Base-by-base conservation (phyloP, 179 eudicot species). In the Beta macrorhiza region DNA sequence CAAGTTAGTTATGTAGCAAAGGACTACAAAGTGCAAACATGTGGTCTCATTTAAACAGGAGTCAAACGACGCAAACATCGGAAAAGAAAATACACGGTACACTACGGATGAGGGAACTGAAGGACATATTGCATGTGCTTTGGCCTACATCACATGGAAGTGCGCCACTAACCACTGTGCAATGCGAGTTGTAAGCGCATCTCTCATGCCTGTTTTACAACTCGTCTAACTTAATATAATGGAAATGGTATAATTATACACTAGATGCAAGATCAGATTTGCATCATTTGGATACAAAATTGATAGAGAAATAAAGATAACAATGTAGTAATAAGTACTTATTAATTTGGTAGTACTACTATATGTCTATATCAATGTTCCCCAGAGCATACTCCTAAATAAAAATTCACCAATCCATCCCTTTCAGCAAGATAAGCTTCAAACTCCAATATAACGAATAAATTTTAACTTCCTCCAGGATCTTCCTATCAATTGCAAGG, bases 91-190 rank as follows among this genome's bases (percentile, higher is more conserved):
- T 25, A 25, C 25, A 29, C 59, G 19, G 53, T 58, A 57, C 29
- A 57, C 5, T 25, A 13, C 63, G 56, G 32, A 5, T 7, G 20
- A 44, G 15, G 15, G 55, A 49, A 47, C 61, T 25, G 15, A 67
- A 59, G 37, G 65, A 78, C 74, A 78, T 67, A 0, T 67, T 71
- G 25, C 81, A 78, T 78, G 81, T 68, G 81, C 64, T 62, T 65
- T 55, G 32, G 65, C 74, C 74, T 32, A 22, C 71, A 13, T 64
- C 61, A 65, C 72, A 65, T 77, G 81, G 7, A 58, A 17, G 67
- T 17, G 11, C 7, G 25, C 25, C 25, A 25, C 29, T 8, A 37
- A 13, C 75, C 58, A 72, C 58, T 72, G 13, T 9, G 12, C 58
- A 12, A 14, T 53, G 61, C 76, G 76, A 22, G 76, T 52, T 72